These are phyloP conservation scores for Phialophora expanda DNA, from an alignment of 2,329 filamentous ascomycete species.

Conservation along the genomic window DNA sequence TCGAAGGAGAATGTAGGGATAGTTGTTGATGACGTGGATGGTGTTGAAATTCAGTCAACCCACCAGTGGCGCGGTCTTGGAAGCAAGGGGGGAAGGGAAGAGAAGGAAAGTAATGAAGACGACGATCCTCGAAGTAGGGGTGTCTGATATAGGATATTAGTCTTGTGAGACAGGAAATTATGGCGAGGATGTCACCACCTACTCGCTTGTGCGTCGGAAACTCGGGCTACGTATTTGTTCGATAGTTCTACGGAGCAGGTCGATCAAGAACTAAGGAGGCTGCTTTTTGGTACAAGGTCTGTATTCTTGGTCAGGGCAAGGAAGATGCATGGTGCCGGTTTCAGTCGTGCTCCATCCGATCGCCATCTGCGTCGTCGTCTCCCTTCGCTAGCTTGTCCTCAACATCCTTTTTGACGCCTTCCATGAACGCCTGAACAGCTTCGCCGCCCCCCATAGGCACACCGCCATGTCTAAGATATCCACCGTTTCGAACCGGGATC, in stretches of 20 bases:
- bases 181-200: too few species aligned
- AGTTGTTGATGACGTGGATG: too few species aligned
- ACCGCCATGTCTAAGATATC: slow-evolving; percentile 75
- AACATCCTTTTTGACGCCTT: slow-evolving; percentile 82
- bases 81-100: too few species aligned
- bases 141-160: neutral
- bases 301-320: neutral
- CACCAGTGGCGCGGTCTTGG: too few species aligned
- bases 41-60: too few species aligned
- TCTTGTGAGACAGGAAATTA: neutral
- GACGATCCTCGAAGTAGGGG: too few species aligned
- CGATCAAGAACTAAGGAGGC: neutral
- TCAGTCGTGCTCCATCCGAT: slow-evolving; percentile 52
- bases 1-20: too few species aligned
- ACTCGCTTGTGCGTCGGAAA: neutral
- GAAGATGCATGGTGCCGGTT: neutral
- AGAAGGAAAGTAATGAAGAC: too few species aligned
- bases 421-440: slow-evolving; percentile 87
- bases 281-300: neutral
- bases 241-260: neutral
- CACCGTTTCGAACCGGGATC: slow-evolving; percentile 81
- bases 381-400: slow-evolving; percentile 46
- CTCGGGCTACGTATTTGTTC: neutral
- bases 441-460: slow-evolving; percentile 87
- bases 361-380: slow-evolving; percentile 41